These are phyloP conservation scores for Erysimum cheiranthoides DNA, from an alignment of 345 rosid genomes.

Conservation along the genomic window DNA sequence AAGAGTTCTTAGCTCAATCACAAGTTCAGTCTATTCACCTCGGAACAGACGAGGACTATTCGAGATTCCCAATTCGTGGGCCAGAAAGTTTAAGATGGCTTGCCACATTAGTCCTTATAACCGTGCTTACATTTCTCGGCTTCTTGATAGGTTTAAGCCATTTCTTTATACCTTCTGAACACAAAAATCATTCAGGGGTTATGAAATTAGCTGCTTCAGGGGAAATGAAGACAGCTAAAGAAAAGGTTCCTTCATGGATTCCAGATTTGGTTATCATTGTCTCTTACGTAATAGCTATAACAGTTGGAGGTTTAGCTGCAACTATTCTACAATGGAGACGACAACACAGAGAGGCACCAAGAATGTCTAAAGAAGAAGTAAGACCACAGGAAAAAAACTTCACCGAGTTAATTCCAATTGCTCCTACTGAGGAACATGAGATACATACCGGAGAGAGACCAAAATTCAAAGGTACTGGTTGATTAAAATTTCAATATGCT, in stretches of 20 bases:
- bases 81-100: conserved; percentile 50
- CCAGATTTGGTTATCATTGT: conserved; percentile 62
- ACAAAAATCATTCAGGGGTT: conserved; percentile 45
- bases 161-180: conserved; percentile 53
- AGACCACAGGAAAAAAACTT: conserved; percentile 39
- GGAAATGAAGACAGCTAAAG: conserved; percentile 52
- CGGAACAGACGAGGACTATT: conserved; percentile 39
- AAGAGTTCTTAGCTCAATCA: conserved; percentile 51
- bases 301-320: conserved; percentile 51
- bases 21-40: conserved; percentile 55
- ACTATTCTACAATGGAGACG: conserved; percentile 62
- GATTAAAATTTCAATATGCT: not conserved
- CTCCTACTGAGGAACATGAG: conserved; percentile 55
- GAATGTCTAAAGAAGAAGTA: conserved; percentile 45
- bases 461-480: conserved; percentile 62
- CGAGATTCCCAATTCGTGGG: conserved; percentile 58
- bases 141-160: conserved; percentile 60
- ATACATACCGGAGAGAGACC: conserved; percentile 78
- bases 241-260: conserved; percentile 69
- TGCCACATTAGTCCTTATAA: conserved; percentile 55
- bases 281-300: conserved; percentile 59
- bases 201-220: conserved; percentile 49
- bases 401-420: conserved; percentile 33
- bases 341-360: conserved; percentile 50
- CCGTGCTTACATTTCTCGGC: conserved; percentile 55